Conservation (phyloP, 2,329 filamentous ascomycete genomes). For the Ophiostoma pallidulum region DNA sequence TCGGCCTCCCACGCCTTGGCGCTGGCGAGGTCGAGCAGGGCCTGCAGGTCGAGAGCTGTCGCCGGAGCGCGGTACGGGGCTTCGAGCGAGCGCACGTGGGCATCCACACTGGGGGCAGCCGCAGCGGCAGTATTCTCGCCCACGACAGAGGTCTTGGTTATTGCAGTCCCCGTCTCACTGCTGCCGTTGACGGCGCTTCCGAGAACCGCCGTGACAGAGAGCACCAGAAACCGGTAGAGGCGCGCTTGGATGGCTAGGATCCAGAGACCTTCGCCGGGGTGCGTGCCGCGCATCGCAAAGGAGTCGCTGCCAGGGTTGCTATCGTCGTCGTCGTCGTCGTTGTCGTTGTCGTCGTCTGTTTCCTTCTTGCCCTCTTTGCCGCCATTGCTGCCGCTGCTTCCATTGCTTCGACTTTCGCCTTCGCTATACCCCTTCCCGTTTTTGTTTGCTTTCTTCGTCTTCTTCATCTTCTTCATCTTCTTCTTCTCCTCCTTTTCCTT, state of each 20-base stretch:
- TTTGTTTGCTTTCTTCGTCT: no score
- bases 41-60: conserved; percentile 5
- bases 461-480: no score
- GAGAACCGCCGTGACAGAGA: neutral
- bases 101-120: neutral
- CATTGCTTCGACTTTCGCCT: no score
- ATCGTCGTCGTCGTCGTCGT: no score
- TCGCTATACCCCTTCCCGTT: no score
- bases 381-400: no score
- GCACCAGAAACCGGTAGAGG: conserved; percentile 11
- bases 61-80: conserved; percentile 12
- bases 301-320: conserved; percentile 4
- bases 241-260: conserved; percentile 14
- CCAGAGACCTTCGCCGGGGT: conserved; percentile 16
- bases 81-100: conserved; percentile 6
- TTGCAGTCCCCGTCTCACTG: neutral
- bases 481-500: no score
- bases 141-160: neutral
- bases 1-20: conserved; percentile 13
- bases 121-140: conserved; percentile 4
- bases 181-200: neutral
- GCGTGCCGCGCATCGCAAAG: conserved; percentile 14
- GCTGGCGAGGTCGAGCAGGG: conserved; percentile 6
- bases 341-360: neutral
- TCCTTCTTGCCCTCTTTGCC: neutral